phyloP scores from a whole-genome alignment of 202 grass and related monocot species.

The Tripidium arundinaceum region DNA sequence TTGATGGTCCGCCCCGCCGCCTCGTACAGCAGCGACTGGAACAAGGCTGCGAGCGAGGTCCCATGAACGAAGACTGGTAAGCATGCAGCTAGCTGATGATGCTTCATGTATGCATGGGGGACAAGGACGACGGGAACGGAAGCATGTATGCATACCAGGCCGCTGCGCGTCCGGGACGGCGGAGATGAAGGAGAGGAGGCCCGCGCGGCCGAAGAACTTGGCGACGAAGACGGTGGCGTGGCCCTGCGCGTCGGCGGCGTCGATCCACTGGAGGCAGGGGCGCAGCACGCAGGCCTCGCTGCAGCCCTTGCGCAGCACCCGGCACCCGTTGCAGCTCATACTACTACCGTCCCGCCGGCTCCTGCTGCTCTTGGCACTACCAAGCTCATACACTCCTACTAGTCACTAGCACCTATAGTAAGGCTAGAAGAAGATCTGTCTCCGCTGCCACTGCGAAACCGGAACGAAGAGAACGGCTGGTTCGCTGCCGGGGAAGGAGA shows the following conservation, averaged over 20 bases:
- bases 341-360: neutral
- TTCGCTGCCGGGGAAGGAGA: neutral
- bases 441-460: neutral
- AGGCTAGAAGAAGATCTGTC: neutral
- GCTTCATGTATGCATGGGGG: neutral
- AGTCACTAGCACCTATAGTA: neutral
- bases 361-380: neutral
- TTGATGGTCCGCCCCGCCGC: conserved; percentile 80
- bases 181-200: conserved; percentile 72
- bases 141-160: conserved; percentile 48
- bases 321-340: conserved; percentile 93
- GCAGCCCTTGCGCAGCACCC: conserved; percentile 80
- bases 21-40: conserved; percentile 82
- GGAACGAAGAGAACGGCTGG: neutral
- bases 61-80: too few relatives aligned
- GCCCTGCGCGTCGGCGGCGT: conserved; percentile 60
- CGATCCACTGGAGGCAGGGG: conserved; percentile 79
- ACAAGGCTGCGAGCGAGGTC: conserved; percentile 39
- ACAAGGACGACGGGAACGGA: neutral
- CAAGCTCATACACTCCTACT: neutral
- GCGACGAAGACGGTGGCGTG: conserved; percentile 88
- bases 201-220: conserved; percentile 88
- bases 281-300: conserved; percentile 73
- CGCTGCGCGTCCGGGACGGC: conserved; percentile 55
- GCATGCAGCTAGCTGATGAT: too few relatives aligned